A percentile compares a stretch with the other conserved stretches of the same genome.
These are phyloP conservation scores for Castanopsis chinensis DNA, from an alignment of 306 rosid genomes.

Conservation along the genomic window DNA sequence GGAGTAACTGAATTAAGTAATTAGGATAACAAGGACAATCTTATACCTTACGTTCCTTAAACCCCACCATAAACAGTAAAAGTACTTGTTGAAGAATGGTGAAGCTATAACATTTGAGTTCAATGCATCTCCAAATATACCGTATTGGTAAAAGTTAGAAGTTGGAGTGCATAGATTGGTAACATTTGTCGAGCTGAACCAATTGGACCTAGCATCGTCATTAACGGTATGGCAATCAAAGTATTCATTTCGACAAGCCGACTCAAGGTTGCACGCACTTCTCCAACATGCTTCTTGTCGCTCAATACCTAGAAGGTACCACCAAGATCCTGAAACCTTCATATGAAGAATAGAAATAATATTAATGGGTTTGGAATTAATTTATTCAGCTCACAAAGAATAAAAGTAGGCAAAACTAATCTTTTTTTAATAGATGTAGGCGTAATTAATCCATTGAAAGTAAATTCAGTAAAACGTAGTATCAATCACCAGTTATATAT, in stretches of 20 bases:
- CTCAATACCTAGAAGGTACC: constrained; percentile 88
- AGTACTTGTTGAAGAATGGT: constrained; percentile 70
- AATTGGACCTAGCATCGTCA: constrained; percentile 39
- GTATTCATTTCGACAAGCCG: constrained; percentile 45
- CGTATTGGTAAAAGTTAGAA: constrained; percentile 44
- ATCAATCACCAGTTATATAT: no score
- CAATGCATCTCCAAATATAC: constrained; percentile 81
- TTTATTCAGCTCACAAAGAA: not conserved
- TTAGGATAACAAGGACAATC: no score
- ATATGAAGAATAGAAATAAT: no score
- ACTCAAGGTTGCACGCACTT: constrained; percentile 49
- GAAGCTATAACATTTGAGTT: constrained; percentile 60
- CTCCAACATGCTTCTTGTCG: constrained; percentile 96
- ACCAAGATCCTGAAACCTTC: constrained; percentile 91
- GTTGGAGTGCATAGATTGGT: constrained; percentile 56
- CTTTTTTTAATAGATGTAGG: no score
- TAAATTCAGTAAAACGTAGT: no score
- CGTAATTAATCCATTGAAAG: no score
- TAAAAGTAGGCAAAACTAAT: no score
- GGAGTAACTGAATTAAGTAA: no score
- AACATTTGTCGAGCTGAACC: constrained; percentile 63
- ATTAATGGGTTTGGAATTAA: no score
- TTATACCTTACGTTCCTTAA: constrained; percentile 69
- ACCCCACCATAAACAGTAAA: constrained; percentile 74
- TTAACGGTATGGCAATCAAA: constrained; percentile 55